Base-by-base conservation (phyloP, 1,284 basidiomycete species). In the Singerocomus inundabilis region DNA sequence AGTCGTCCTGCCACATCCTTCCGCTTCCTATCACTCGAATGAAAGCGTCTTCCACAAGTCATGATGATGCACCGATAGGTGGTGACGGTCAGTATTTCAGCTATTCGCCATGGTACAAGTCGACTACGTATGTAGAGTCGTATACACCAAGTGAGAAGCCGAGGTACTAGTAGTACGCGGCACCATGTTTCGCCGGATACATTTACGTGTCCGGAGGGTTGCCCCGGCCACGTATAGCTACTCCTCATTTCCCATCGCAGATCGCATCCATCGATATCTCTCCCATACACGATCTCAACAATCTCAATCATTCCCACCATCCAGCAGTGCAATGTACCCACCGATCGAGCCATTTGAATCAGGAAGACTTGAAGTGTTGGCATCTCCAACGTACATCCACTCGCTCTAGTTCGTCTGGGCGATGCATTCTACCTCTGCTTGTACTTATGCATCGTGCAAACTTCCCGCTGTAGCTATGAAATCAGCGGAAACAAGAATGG, bases 401-500 rank as follows among this genome's bases (percentile, higher is more conserved):
- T 80, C 79, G 7, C 78, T 94, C 53, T 84, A 93, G 91, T 92
- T 61, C 66, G 88, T 75, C 33, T 30, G 21, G 18, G 34, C 35
- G 30, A 45, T 49, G 24, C 21, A 13, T 47, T 46, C n/a, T 33
- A 5, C 43, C 26, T 15, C 8, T 37, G 2, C 33, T 51, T 32
- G 25, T 18, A 26, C 56, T 54, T 9, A 54, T 45, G 10, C 25
- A 25, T 34, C n/a, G 10, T 32, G 13, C 21, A 21, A 37, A 38
- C 31, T 16, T 13, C 12, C 39, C 47, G 12, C 18, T 57, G 29
- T 56, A 93, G 91, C 71, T 93, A 88, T 62, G 89, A 92, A 67
- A 61, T 93, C 46, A 82, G 81, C 56, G 91, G 91, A 36, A 92
- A 88, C 59, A 80, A 80, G 52, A 74, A 82, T 28, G 91, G 91